Evolutionary conservation across 192 early-diverging fungal genomes (phyloP), one percentile per base, ranked within the genome.

Genomic region (Entomortierella lignicola): DNA sequence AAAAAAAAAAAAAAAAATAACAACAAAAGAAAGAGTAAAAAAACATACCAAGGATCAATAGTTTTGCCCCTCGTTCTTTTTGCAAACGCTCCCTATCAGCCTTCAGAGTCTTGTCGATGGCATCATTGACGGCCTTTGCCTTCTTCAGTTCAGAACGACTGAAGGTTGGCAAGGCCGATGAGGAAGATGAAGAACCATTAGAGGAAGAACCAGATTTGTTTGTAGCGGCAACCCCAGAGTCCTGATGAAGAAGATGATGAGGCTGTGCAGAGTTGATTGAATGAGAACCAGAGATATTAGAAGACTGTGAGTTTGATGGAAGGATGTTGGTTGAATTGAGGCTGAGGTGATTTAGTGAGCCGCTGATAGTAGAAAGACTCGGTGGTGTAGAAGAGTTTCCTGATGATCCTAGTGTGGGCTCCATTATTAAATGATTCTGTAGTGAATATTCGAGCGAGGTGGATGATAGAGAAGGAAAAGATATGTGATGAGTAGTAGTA

Each of bases 21-120:
- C 21, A 34, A 47, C 11, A 26, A 63, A 27, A 21, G 20, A 63
- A 51, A 63, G 17, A 64, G 25, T 32, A 25, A 66, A 41, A 8
- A 41, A 44, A 55, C 75, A 70, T 79, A 79, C 75, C 75, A 58
- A 79, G 61, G 37, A 79, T 79, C 75, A 79, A 32, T 1, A 79
- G 51, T 51, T 79, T 79, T 26, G 75, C 75, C 17, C 67, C 62
- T 12, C 75, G 75, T 44, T 79, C 75, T 43, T 79, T 79, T n/a
- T 69, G 66, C 53, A 70, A 25, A 31, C 75, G 62, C 18, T 79
- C 75, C 32, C 30, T 69, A 43, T 79, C 75, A 0, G 75, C 75
- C 25, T 56, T 54, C 20, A 79, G 62, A 6, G 67, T 48, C 47
- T 52, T 55, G 42, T 79, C 75, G 43, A 79, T 79, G 30, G 75